These are phyloP conservation scores for Russula sp. DNA, from an alignment of 768 basidiomycete species.

Conservation along the genomic window DNA sequence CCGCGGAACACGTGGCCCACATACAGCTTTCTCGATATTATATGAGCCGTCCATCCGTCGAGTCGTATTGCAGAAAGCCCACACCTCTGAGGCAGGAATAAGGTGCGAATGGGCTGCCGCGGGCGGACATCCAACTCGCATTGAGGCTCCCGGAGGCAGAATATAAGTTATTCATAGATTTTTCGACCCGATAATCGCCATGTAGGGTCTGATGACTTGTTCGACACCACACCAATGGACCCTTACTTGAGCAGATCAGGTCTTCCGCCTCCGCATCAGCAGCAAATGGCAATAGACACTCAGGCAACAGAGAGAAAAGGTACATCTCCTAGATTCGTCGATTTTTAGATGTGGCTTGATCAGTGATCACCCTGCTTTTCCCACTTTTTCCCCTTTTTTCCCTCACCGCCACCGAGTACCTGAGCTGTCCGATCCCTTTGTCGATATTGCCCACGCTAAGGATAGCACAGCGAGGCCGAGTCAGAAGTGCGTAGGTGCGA, in stretches of 20 bases:
- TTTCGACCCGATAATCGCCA: background rate
- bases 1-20: background rate
- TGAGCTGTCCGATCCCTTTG: background rate
- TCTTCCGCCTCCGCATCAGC: background rate
- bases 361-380: background rate
- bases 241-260: background rate
- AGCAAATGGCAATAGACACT: conserved; percentile 19
- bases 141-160: background rate
- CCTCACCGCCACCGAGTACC: background rate
- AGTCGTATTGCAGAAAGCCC: background rate
- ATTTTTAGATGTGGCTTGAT: background rate
- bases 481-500: no score
- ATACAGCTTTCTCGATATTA: background rate
- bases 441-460: background rate
- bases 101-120: background rate
- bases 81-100: no score
- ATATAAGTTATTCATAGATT: background rate
- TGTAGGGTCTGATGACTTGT: background rate
- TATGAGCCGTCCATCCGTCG: background rate
- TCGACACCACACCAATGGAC: background rate
- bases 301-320: background rate
- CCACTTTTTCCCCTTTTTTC: background rate
- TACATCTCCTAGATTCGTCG: background rate
- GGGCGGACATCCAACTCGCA: background rate
- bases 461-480: no score